A percentile compares a stretch with the other conserved stretches of the same genome.
phyloP scores from a whole-genome alignment of 805 yeast species.

The Brettanomyces sp. region DNA sequence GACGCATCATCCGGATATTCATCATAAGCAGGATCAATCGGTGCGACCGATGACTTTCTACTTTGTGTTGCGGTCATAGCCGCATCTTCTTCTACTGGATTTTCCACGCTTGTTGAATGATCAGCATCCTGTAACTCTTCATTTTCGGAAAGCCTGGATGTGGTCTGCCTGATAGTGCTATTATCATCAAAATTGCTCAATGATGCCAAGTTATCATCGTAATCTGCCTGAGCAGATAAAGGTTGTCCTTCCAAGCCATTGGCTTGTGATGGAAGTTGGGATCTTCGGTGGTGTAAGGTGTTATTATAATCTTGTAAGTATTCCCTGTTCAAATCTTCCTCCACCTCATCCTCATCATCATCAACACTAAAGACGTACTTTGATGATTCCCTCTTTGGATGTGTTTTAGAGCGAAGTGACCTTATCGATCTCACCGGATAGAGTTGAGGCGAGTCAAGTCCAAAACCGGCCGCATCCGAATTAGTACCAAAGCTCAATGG shows the following conservation, averaged over 20 bases:
- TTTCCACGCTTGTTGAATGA: neutral
- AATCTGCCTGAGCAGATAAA: neutral
- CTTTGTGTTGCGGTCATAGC: neutral
- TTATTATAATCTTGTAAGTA: constrained; percentile 69
- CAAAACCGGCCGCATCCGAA: constrained; percentile 10
- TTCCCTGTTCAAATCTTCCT: constrained; percentile 45
- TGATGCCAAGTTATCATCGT: constrained; percentile 9
- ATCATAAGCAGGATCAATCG: neutral
- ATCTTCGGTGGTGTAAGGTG: constrained; percentile 45
- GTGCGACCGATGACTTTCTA: neutral
- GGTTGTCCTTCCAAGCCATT: neutral
- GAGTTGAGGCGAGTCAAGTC: constrained; percentile 5
- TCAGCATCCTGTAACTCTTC: neutral
- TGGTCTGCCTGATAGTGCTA: constrained; percentile 9
- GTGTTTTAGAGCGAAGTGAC: constrained; percentile 9
- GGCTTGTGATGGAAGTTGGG: constrained; percentile 6
- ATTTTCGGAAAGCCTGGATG: constrained; percentile 5
- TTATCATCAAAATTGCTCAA: constrained; percentile 23
- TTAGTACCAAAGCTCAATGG: neutral
- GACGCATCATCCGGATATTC: constrained; percentile 29
- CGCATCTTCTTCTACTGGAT: neutral
- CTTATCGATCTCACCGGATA: constrained; percentile 3
- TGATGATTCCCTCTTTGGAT: constrained; percentile 18
- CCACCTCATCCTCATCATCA: constrained; percentile 69
- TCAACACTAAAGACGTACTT: constrained; percentile 62